A percentile compares a stretch with the other conserved stretches of the same genome.
phyloP scores from a whole-genome alignment of 768 basidiomycete species.

The Rhizopogon rudus region DNA sequence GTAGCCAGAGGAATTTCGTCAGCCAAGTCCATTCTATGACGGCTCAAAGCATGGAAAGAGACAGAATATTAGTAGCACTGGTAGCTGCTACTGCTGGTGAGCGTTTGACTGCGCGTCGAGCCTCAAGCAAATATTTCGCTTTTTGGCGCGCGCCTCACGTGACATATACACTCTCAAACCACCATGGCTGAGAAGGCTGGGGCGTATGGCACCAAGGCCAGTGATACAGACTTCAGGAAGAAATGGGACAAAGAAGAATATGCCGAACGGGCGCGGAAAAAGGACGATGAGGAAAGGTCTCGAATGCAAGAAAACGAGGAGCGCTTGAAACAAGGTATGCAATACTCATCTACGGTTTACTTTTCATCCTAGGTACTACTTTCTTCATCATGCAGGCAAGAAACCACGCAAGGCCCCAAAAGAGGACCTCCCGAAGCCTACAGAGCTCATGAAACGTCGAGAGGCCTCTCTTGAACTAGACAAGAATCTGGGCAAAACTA shows the following conservation, averaged over 20 bases:
- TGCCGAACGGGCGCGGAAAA: conserved; percentile 76
- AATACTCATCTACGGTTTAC: not conserved
- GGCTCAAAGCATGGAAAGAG: not conserved
- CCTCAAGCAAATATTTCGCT: not conserved
- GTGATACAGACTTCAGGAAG: conserved; percentile 75
- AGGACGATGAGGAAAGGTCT: conserved; percentile 74
- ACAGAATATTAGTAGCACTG: not conserved
- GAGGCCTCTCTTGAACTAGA: conserved; percentile 84
- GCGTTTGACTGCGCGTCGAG: not conserved
- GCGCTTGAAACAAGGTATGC: conserved; percentile 73
- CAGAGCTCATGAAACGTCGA: conserved; percentile 87
- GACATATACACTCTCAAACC: not conserved
- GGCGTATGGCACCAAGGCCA: conserved; percentile 33
- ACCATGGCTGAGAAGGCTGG: conserved; percentile 27
- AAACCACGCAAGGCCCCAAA: conserved; percentile 59
- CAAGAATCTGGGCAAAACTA: conserved; percentile 92
- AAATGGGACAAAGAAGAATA: conserved; percentile 97
- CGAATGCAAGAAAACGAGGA: conserved; percentile 86
- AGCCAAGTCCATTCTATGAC: conserved; percentile 25
- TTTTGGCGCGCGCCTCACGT: not conserved
- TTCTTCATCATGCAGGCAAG: conserved; percentile 55
- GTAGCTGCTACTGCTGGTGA: not conserved
- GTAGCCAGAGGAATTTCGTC: conserved; percentile 46
- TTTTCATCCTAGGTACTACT: not conserved
- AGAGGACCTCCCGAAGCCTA: conserved; percentile 88